Percentiles rank a stretch among this genome's conserved stretches.
phyloP scores from a whole-genome alignment of 768 basidiomycete genomes.

The Auricularia sp. region DNA sequence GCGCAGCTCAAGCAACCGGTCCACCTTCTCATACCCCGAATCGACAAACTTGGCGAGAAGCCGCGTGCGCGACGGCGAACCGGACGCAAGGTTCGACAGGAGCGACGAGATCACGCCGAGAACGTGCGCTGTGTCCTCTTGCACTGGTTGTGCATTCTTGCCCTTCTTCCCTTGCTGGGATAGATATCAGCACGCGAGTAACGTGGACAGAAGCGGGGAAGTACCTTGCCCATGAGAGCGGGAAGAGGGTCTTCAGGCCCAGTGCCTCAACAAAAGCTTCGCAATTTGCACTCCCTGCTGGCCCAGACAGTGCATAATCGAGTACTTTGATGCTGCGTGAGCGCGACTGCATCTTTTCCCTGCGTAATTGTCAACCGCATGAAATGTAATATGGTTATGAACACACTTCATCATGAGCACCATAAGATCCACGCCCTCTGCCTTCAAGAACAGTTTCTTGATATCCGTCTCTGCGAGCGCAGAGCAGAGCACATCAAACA shows the following conservation, averaged over 20 bases:
- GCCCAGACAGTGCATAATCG: slow-evolving; percentile 80
- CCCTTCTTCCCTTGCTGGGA: slow-evolving; percentile 48
- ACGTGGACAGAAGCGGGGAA: too few species aligned
- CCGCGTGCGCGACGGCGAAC: slow-evolving; percentile 68
- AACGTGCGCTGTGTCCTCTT: slow-evolving; percentile 80
- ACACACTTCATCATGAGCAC: slow-evolving; percentile 92
- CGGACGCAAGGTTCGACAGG: slow-evolving; percentile 77
- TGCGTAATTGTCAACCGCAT: slow-evolving; percentile 21
- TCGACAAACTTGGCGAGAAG: slow-evolving; percentile 92
- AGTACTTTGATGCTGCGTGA: slow-evolving; percentile 83
- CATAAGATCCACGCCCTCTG: slow-evolving; percentile 95
- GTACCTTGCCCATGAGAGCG: slow-evolving; percentile 76
- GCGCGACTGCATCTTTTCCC: slow-evolving; percentile 73
- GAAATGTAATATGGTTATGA: neutral
- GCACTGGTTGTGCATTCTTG: slow-evolving; percentile 34
- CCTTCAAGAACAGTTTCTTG: slow-evolving; percentile 74
- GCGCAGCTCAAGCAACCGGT: slow-evolving; percentile 82
- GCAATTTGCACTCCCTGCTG: slow-evolving; percentile 58
- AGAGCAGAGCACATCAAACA: slow-evolving; percentile 86
- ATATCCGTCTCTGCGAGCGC: slow-evolving; percentile 66
- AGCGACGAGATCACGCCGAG: slow-evolving; percentile 83
- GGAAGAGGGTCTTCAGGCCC: slow-evolving; percentile 82
- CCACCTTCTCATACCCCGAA: slow-evolving; percentile 84
- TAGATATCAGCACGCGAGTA: too few species aligned
- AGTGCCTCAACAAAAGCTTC: slow-evolving; percentile 78